phyloP scores from a whole-genome alignment of 345 rosid species.

The Microthlaspi erraticum region DNA sequence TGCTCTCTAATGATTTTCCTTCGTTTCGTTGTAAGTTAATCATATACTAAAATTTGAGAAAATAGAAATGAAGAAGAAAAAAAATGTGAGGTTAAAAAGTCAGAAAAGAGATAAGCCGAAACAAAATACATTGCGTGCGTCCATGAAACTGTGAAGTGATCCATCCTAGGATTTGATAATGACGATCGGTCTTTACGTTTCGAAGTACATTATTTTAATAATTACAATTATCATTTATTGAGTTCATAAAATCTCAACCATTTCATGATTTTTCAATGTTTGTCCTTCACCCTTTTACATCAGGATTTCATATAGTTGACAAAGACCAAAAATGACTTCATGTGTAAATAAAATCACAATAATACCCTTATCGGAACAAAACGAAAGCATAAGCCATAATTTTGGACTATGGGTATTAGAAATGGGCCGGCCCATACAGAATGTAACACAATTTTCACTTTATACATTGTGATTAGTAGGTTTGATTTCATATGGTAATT shows the following conservation, averaged over 20 bases:
- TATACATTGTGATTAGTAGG: too few species aligned
- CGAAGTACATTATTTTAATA: conserved; percentile 3
- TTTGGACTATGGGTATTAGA: neutral
- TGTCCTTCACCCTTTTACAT: neutral
- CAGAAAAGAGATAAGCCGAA: conserved; percentile 19
- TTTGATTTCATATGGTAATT: too few species aligned
- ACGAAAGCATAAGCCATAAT: neutral
- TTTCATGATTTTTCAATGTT: neutral
- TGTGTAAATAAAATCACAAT: neutral
- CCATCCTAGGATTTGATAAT: conserved; percentile 3
- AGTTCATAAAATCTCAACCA: conserved; percentile 1
- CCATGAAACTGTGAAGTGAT: conserved; percentile 35
- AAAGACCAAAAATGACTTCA: neutral
- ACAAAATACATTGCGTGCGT: conserved; percentile 21
- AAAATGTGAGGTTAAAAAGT: conserved; percentile 24
- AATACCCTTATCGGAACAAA: neutral
- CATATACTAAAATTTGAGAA: neutral
- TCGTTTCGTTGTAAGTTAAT: neutral
- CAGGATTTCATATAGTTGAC: neutral
- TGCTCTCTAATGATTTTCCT: neutral
- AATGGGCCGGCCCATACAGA: too few species aligned
- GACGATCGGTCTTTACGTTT: conserved; percentile 30
- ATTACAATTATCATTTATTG: neutral
- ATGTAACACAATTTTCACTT: too few species aligned
- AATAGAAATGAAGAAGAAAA: neutral